Percentiles rank a stretch among this genome's conserved stretches.
phyloP scores from a whole-genome alignment of 305 asterid species.

The Petunia hybrid region DNA sequence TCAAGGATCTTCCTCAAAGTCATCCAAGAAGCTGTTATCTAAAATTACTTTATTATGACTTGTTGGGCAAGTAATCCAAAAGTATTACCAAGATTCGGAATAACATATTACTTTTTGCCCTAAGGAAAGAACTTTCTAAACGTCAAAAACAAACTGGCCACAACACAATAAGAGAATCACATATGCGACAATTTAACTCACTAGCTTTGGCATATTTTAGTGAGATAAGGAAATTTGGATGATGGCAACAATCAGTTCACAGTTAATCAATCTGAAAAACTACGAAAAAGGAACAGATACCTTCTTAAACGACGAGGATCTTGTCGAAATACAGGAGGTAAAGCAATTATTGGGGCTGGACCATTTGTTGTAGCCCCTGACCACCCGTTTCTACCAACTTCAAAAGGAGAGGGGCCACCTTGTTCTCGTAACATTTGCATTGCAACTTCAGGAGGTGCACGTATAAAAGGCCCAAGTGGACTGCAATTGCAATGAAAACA shows the following conservation, averaged over 20 bases:
- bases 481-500: conserved; percentile 45
- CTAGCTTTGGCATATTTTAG: not conserved
- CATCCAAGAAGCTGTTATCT: not conserved
- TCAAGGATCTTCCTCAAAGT: not conserved
- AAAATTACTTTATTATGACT: too few relatives aligned
- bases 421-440: conserved; percentile 97
- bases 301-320: conserved; percentile 98
- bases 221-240: conserved; percentile 13
- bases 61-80: not conserved
- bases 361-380: conserved; percentile 41
- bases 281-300: conserved; percentile 34
- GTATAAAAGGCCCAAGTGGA: conserved; percentile 97
- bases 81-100: not conserved
- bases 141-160: too few relatives aligned
- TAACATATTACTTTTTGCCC: too few relatives aligned
- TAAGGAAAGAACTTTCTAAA: too few relatives aligned
- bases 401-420: conserved; percentile 91
- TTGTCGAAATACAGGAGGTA: conserved; percentile 83
- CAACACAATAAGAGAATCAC: too few relatives aligned
- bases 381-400: conserved; percentile 84
- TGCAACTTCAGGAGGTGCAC: conserved; percentile 99
- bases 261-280: not conserved
- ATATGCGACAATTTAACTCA: not conserved
- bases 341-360: conserved; percentile 75
- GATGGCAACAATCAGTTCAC: conserved; percentile 1